Evolutionary conservation across 2,329 filamentous ascomycete species (phyloP), one percentile per base, ranked within the genome.

Genomic region (Stachybotrys chartarum): DNA sequence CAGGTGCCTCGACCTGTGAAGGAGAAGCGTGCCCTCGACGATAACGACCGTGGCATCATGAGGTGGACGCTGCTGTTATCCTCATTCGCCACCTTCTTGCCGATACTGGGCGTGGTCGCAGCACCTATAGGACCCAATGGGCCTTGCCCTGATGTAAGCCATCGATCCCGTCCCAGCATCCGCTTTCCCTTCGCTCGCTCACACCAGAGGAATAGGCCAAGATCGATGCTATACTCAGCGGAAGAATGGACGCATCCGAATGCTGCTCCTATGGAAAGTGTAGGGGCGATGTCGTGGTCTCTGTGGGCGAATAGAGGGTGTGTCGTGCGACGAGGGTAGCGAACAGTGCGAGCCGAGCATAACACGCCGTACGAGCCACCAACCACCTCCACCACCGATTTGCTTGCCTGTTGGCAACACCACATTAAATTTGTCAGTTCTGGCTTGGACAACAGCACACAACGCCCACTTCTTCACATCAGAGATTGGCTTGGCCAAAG

Each of bases 181-280:
- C 35, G 35, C 35, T 10, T 42, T 42, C 10, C 35, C 5, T 14
- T 6, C 8, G 35, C 11, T 16, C 10, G 7, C 6, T 6, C 10
- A 14, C n/a, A 39, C 7, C 5, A 50, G 8, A 14, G 24, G 24
- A 24, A 6, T 46, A 73, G 70, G 49, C 42, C 24, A 70, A 70
- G 51, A 64, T 73, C 35, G 70, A 73, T 57, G 68, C 67, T 14
- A 82, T 82, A 45, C 72, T 82, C 50, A 74, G 68, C 31, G 78
- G 78, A 54, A 65, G 73, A 31, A 68, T 78, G 57, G 70, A 72
- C 18, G 72, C 77, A n/a, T 75, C 78, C 31, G 74, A 68, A 12
- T 82, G 79, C 65, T 82, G 79, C 64, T 76, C 75, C n/a, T 80
- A 81, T 58, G 79, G 79, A 52, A 68, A 68, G 39, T 82, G 79